Evolutionary conservation across 306 rosid species (phyloP), one percentile per base, ranked within the genome.

Genomic region (Rubus parviflorus): DNA sequence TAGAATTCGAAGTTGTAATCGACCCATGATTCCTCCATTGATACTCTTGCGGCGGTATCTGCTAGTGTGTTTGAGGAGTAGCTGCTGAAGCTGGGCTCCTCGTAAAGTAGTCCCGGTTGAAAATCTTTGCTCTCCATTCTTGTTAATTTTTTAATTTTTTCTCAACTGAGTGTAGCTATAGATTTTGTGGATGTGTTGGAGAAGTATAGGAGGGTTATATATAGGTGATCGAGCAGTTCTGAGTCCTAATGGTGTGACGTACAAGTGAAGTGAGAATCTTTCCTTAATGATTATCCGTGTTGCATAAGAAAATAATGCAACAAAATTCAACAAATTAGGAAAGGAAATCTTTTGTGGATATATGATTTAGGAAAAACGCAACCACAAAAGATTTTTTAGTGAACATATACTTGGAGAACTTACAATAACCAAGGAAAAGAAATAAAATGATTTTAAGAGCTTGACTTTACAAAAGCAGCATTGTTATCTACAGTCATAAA

Each of bases 21-120:
- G 4, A 23, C 19, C 4, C 19, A 30, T n/a, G 61, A 12, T 12
- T 60, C 38, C 66, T 60, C 66, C 41, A 60, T 60, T 25, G 65
- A 58, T 22, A 58, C 65, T 58, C 17, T 56, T 56, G 62, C 62
- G 20, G 37, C 15, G 7, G 35, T 25, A 4, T 60, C 66, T 25
- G 19, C 66, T 25, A 60, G 41, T 25, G 61, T 20, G 30, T 56
- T 56, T 20, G 66, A 60, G 66, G 40, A 25, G 66, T 25, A 60
- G 66, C 41, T 60, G 65, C 65, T 58, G 41, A 60, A 60, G 40
- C 66, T 60, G 3, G 66, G 66, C 41, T 60, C 66, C 17, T 14
- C 25, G 5, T 3, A 60, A 60, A 25, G 7, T 25, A 22, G 7
- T 60, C 19, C 66, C 4, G 38, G 65, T 60, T 60, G 40, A 60